phyloP scores from a whole-genome alignment of 345 rosid species.

The Microcos paniculata region DNA sequence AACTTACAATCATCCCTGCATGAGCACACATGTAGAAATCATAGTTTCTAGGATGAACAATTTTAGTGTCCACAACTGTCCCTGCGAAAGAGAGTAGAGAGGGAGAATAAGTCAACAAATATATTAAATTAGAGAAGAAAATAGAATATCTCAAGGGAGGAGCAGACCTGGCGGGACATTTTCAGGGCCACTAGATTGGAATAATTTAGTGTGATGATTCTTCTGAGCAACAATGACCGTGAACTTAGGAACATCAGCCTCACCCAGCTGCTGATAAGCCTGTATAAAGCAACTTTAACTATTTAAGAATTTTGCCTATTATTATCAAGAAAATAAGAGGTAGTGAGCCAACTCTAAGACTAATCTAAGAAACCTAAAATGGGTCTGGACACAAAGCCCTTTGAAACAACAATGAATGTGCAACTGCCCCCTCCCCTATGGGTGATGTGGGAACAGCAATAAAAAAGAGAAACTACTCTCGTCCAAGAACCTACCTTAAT shows the following conservation, averaged over 20 bases:
- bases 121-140: neutral
- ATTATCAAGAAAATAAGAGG: neutral
- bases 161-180: constrained; percentile 88
- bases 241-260: constrained; percentile 61
- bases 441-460: neutral
- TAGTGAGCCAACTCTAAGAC: neutral
- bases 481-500: constrained; percentile 46
- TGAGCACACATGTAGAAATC: constrained; percentile 96
- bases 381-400: neutral
- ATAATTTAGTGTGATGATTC: constrained; percentile 87
- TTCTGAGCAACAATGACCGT: constrained; percentile 82
- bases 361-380: neutral
- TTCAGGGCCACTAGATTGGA: constrained; percentile 54
- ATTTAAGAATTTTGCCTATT: constrained; percentile 2
- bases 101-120: constrained; percentile 3
- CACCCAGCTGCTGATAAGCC: constrained; percentile 80
- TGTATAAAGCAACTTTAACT: constrained; percentile 28
- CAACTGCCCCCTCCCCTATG: neutral
- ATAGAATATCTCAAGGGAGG: constrained; percentile 1
- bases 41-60: constrained; percentile 79
- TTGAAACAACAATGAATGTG: neutral
- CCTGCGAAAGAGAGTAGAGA: constrained; percentile 37
- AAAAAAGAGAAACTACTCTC: neutral
- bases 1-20: constrained; percentile 69
- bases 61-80: constrained; percentile 78